Evolutionary conservation across 495 filamentous ascomycete species (phyloP), one percentile per base, ranked within the genome.

Genomic region (Talaromyces trachyspermus): DNA sequence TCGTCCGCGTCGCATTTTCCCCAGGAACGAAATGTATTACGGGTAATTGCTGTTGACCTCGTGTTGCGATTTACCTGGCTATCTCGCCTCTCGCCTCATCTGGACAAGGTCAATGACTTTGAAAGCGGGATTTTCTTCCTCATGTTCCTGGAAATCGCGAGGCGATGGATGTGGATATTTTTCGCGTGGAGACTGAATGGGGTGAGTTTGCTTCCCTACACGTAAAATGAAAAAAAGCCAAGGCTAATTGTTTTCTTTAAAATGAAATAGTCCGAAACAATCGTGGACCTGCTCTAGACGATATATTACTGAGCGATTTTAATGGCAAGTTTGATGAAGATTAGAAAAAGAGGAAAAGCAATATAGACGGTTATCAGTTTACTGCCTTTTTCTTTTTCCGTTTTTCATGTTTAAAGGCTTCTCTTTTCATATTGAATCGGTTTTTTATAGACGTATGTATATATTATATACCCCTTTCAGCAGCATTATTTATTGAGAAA

Each of bases 161-260:
- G 92, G 32, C 76, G 92, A 14, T 96, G 90, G 89, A 77, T 97
- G 54, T 98, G 92, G 92, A 86, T 92, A 37, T 96, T 97, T 89
- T 97, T 61, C 79, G 92, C 2, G 80, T 89, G 18, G 92, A 98
- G 72, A 85, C 87, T 17, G 92, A 98, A 71, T 95, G 85, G 85
- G 76, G 88, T 80, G 55, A 63, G 69, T 68, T 33, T 39, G 30
- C 26, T 22, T 32, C 49, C 23, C 24, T 26, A n/a, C n/a, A n/a
- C n/a, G n/a, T n/a, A n/a, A n/a, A n/a, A n/a, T n/a, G n/a, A n/a
- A n/a, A n/a, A n/a, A n/a, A n/a, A n/a, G n/a, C n/a, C n/a, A n/a
- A n/a, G n/a, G n/a, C n/a, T n/a, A n/a, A n/a, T n/a, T n/a, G n/a
- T n/a, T n/a, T n/a, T n/a, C n/a, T n/a, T n/a, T n/a, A n/a, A n/a